Base-by-base conservation (phyloP, 768 basidiomycete genomes). In the Mycena vitilis region DNA sequence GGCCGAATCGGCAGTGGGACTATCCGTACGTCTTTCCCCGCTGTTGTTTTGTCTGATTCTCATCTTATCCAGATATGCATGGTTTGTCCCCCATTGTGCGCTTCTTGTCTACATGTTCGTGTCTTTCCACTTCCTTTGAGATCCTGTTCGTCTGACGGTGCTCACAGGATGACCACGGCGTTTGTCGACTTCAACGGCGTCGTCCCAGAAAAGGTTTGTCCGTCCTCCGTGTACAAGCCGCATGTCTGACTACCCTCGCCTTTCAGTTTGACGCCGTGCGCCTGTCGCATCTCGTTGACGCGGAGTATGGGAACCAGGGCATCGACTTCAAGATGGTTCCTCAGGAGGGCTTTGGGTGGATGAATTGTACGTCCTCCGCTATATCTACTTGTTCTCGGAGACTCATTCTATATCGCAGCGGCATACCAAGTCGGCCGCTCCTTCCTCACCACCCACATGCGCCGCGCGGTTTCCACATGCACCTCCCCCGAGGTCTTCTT, bases 1-100 rank as follows among this genome's bases (percentile, higher is more conserved):
- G 98, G 55, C 97, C 97, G 18, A 98, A 98, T 81, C 94, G 97
- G 70, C 97, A 99, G 77, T 99, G 97, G 98, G 97, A 96, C 78
- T 96, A 96, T 79, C 97, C 95, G 83, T 95, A 82, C 73, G 93
- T 89, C 42, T 63, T 58, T 70, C 70, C 59, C 65, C 49, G 2
- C 9, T 23, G 23, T 48, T 61, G 37, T 30, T 30, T 30, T 30
- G 30, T 30, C 20, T 37, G 74, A 36, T 51, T 60, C 44, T 56
- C 15, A 11, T 40, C 64, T 42, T 54, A 40, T 54, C 37, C 71
- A 91, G 90, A 73, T 92, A 92, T 74, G 92, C 91, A 71, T 93
- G 91, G 87, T 88, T n/a, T n/a, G n/a, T n/a, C n/a, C n/a, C n/a
- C n/a, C n/a, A n/a, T n/a, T n/a, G n/a, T n/a, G n/a, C n/a, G n/a